Base-by-base conservation (phyloP, 1,284 basidiomycete species). In the Paramarasmius palmivorus region DNA sequence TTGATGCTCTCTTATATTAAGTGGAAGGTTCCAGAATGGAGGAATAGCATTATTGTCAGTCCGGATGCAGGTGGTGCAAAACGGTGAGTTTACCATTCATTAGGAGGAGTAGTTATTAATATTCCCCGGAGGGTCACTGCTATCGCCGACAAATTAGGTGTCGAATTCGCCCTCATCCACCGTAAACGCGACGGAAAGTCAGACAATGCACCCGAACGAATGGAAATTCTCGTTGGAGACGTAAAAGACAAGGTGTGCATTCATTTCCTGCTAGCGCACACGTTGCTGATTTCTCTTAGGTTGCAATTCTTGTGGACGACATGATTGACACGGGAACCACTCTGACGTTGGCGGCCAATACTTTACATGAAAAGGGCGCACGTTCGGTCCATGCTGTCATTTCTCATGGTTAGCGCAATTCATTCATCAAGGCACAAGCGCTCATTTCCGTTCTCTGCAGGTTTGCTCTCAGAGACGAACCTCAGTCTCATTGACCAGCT, bases 41-140 rank as follows among this genome's bases (percentile, higher is more conserved):
- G 86, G 63, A 81, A 97, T 61, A 84, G 86, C 45, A 95, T 99
- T 68, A 90, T 99, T 57, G 96, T 99, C 69, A 93, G 89, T 72
- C 96, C 96, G 0, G 97, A 99, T 73, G 96, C 96, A 1, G 96
- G 96, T 57, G 96, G 96, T 66, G 95, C 97, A 34, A 99, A 99
- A 76, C 84, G 95, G 94, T 93, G 64, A 65, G 86, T 76, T 45
- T 32, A 47, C 20, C 48, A 37, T 49, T 55, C 49, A 53, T 37
- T 44, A 35, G 32, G 35, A 42, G 40, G 20, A 36, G 50, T 46
- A 49, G 57, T 52, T 55, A 58, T 59, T 32, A 52, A 55, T 41
- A 46, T 6, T 53, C 42, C 42, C 26, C 8, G 34, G 61, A 96
- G 95, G 55, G 94, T 92, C 17, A 97, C 96, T 1, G 88, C 93